Evolutionary conservation across 2,329 filamentous ascomycete genomes (phyloP).

Genomic region (Alternaria incomplexa): DNA sequence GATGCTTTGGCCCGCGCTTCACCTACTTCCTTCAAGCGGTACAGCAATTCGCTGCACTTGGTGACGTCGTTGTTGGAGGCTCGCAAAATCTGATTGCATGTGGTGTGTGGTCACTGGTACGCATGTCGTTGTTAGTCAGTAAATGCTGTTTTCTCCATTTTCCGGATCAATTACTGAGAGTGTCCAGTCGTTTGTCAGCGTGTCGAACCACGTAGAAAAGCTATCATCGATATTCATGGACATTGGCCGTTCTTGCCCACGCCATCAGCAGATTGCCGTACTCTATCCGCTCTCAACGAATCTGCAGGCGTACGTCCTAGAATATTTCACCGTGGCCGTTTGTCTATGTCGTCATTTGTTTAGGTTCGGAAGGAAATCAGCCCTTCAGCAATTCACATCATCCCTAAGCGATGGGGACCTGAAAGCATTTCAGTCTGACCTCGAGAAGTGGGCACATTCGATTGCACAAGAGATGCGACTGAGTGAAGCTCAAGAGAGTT

Average conservation of each 20-base stretch:
- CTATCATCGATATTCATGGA: conserved; percentile 51
- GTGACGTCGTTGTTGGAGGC: conserved; percentile 51
- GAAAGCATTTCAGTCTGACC: conserved; percentile 41
- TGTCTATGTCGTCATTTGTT: conserved; percentile 48
- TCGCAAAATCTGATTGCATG: conserved; percentile 55
- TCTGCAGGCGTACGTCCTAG: conserved; percentile 44
- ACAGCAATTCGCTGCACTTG: conserved; percentile 54
- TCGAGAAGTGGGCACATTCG: conserved; percentile 42
- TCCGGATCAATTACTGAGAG: background rate
- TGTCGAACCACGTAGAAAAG: conserved; percentile 48
- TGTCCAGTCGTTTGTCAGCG: conserved; percentile 37
- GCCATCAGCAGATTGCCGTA: conserved; percentile 49
- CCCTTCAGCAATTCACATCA: conserved; percentile 38
- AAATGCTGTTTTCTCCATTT: conserved; percentile 15
- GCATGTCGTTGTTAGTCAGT: conserved; percentile 51
- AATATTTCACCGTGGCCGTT: conserved; percentile 54
- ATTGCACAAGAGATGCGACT: conserved; percentile 48
- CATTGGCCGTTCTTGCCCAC: conserved; percentile 48
- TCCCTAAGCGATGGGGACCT: conserved; percentile 43
- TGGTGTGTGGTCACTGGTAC: conserved; percentile 55
- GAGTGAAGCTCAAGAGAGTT: conserved; percentile 37
- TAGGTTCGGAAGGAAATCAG: conserved; percentile 42
- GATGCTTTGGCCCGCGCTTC: conserved; percentile 52
- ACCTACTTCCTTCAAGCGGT: conserved; percentile 50
- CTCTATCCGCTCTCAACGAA: conserved; percentile 49